These are phyloP conservation scores for Litsea cubeba DNA, from an alignment of 164 flowering plant species.

Conservation along the genomic window DNA sequence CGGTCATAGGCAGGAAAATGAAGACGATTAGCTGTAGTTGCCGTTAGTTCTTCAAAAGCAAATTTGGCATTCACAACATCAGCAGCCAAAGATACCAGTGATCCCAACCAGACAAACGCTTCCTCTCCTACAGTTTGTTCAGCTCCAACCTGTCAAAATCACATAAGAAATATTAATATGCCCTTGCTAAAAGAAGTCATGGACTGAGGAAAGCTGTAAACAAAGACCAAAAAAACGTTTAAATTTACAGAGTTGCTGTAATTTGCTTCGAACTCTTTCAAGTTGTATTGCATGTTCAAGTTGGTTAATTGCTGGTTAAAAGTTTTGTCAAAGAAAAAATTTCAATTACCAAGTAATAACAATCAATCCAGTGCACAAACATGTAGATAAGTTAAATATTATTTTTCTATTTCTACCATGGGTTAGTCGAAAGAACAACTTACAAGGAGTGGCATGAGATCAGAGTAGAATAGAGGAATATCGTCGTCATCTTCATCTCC, in stretches of 20 bases:
- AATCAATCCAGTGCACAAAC: not conserved
- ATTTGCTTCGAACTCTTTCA: not conserved
- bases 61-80: slow-evolving; percentile 72
- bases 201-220: not conserved
- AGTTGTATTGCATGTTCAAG: not conserved
- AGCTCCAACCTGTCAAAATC: slow-evolving; percentile 47
- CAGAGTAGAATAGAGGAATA: slow-evolving; percentile 81
- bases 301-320: not conserved
- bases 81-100: slow-evolving; percentile 56
- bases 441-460: slow-evolving; percentile 96
- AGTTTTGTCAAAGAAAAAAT: too few relatives aligned
- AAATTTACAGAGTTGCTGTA: not conserved
- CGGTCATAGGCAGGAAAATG: slow-evolving; percentile 80
- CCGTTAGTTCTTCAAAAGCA: slow-evolving; percentile 81
- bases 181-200: not conserved
- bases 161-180: not conserved
- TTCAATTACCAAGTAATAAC: not conserved
- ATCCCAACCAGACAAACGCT: slow-evolving; percentile 80
- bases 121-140: slow-evolving; percentile 69
- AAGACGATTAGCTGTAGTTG: slow-evolving; percentile 56
- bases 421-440: slow-evolving; percentile 16
- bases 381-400: too few relatives aligned
- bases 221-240: not conserved
- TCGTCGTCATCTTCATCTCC: slow-evolving; percentile 47
- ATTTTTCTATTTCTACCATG: not conserved